Base-by-base conservation (phyloP, 129 eudicot genomes). In the Escallonia herrerae region DNA sequence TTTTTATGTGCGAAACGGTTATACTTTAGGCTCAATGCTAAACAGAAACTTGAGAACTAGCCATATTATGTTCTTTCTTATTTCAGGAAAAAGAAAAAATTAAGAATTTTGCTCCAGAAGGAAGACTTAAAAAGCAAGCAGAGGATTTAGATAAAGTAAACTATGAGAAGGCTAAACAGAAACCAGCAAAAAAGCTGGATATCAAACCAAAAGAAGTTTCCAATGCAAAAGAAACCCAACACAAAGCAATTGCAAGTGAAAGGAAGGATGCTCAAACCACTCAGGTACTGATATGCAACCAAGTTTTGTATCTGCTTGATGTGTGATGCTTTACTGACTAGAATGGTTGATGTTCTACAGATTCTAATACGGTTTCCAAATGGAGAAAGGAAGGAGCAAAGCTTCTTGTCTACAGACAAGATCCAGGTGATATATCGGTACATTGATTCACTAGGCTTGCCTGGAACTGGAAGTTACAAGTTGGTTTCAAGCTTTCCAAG, bases 401-500 rank as follows among this genome's bases (percentile, higher is more conserved):
- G 83, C 57, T 93, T 93, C 80, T 65, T 60, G 7, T 43, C 63
- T 8, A 51, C 65, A 7, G 96, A 88, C 55, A 85, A 83, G 70
- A 67, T 91, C 11, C 66, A 74, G 73, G 85, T 79, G 40, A 75
- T 88, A 45, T 91, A 76, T 63, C 14, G 68, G 22, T 83, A 83
- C 81, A 52, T 91, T 12, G 89, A 91, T 65, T 79, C 95, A 12
- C 70, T 85, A 46, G 88, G 83, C 33, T 6, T 85, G 60, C 54
- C 72, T 3, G 96, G 74, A 81, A 56, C 79, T 46, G 85, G 69
- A 45, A 88, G 74, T 71, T 91, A 87, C 69, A 85, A 77, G 69
- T 70, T 91, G 42, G 72, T 88, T 3, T 85, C 96, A 10, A 91
- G 77, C 85, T 91, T 88, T 15, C 98, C 98, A 1, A 73, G 89